Evolutionary conservation across 805 yeast genomes (phyloP).

Genomic region (Nakazawaea pomicola): DNA sequence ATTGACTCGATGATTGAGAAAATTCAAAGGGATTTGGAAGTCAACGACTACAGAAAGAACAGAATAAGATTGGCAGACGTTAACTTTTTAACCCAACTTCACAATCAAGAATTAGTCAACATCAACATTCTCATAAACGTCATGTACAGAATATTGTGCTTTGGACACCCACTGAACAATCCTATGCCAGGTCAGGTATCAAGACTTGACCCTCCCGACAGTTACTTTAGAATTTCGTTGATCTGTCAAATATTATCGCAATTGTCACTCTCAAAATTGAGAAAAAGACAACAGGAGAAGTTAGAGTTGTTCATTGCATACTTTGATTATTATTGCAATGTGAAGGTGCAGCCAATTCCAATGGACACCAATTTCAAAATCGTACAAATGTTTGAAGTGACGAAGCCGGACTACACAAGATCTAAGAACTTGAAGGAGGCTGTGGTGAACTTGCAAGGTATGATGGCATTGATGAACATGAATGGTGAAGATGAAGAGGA

Average conservation of each 20-base stretch:
- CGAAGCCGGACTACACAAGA: constrained; percentile 30
- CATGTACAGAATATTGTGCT: constrained; percentile 51
- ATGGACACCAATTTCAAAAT: constrained; percentile 54
- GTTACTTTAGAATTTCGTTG: constrained; percentile 68
- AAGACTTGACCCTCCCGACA: constrained; percentile 56
- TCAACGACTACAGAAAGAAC: constrained; percentile 52
- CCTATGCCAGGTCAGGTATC: constrained; percentile 41
- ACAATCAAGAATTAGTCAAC: constrained; percentile 41
- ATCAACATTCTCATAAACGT: constrained; percentile 44
- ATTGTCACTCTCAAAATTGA: constrained; percentile 13
- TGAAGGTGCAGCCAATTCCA: constrained; percentile 61
- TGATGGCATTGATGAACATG: constrained; percentile 17
- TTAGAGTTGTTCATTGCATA: constrained; percentile 43
- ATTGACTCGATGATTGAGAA: constrained; percentile 64
- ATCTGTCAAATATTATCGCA: constrained; percentile 36
- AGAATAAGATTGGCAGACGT: constrained; percentile 59
- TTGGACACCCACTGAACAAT: constrained; percentile 58
- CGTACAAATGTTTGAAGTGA: constrained; percentile 33
- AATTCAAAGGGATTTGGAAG: constrained; percentile 62
- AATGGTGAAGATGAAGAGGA: constrained; percentile 16
- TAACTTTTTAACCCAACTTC: constrained; percentile 55
- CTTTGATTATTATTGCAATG: constrained; percentile 66
- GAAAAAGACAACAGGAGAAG: constrained; percentile 18
- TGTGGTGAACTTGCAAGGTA: constrained; percentile 30
- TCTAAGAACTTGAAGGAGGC: constrained; percentile 38